Evolutionary conservation across 2,329 filamentous ascomycete genomes (phyloP).

Genomic region (Pyrenochaeta sp.): DNA sequence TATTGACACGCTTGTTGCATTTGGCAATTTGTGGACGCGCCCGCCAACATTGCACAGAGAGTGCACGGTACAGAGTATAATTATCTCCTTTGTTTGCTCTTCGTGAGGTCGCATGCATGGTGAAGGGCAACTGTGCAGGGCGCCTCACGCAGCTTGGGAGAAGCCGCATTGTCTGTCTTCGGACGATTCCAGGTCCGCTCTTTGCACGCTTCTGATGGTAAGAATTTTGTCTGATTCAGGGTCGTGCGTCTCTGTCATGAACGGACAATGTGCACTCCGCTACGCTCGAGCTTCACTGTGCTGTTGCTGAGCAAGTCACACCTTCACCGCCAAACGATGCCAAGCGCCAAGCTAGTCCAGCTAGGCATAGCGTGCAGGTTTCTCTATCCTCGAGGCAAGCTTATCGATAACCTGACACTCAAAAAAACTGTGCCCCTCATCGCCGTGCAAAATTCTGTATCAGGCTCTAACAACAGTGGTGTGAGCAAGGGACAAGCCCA

Average conservation of each 20-base stretch:
- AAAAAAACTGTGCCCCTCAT: conserved; percentile 4
- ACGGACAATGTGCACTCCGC: conserved; percentile 18
- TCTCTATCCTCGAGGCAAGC: not conserved
- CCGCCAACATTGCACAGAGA: conserved; percentile 11
- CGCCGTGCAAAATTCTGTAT: conserved; percentile 14
- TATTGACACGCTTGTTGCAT: conserved; percentile 15
- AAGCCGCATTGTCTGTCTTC: not conserved
- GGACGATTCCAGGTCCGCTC: not conserved
- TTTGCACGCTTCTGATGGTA: not conserved
- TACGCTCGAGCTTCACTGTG: conserved; percentile 22
- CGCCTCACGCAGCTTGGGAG: not conserved
- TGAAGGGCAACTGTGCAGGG: conserved; percentile 1
- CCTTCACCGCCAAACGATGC: conserved; percentile 24
- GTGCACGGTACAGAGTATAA: not conserved
- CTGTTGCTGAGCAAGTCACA: conserved; percentile 16
- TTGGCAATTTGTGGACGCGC: conserved; percentile 14
- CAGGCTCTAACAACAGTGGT: conserved; percentile 17
- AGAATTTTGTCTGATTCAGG: conserved; percentile 8
- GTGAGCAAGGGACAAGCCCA: conserved; percentile 11
- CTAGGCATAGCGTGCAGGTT: not conserved
- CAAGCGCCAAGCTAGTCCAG: conserved; percentile 1
- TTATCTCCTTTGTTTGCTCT: conserved; percentile 1
- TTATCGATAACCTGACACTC: conserved; percentile 8
- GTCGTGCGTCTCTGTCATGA: conserved; percentile 7
- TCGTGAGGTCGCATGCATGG: conserved; percentile 5